Base-by-base conservation (phyloP, 257 asterid genomes). In the Solanum tacnaense region DNA sequence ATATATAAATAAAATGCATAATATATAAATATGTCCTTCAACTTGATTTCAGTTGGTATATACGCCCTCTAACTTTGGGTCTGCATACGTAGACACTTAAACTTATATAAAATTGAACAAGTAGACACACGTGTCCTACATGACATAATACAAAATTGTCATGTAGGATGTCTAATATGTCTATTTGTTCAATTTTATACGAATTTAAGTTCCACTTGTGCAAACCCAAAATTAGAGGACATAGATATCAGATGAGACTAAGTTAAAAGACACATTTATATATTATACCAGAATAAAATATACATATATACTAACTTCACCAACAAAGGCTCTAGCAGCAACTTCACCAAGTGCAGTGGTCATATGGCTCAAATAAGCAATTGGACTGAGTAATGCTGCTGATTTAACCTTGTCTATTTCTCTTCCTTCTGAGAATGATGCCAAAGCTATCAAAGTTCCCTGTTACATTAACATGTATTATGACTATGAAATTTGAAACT, bases 361-460 rank as follows among this genome's bases (percentile, higher is more conserved):
- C 94, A 93, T 92, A 56, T 95, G 96, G 87, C 92, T 92, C 35
- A 94, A 89, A 84, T 93, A 95, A 8, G 98, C 98, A 38, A 94
- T 89, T 29, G 98, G 98, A 89, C 96, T 92, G 18, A 95, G 87
- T 89, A 95, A 44, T 1, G 88, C 94, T 27, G 98, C 98, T 9
- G 98, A 95, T 91, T 62, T 91, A 25, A 95, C 92, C 89, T 92
- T 95, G 85, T 94, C 96, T 3, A 92, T 60, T n/a, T 72, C 32
- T 87, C 81, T 91, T 81, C 98, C 96, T 86, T 92, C 90, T 3
- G 98, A 91, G 86, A 95, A 94, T 13, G 97, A 92, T 71, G 97
- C 96, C 88, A 95, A 34, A 6, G 94, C 96, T 82, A 94, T 88
- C 85, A 94, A 85, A 41, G 97, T 95, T 41, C 98, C 98, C 98